Percentiles rank a stretch among this genome's conserved stretches.
phyloP scores from a whole-genome alignment of 331 rosid genomes.

The Malus hybrid region DNA sequence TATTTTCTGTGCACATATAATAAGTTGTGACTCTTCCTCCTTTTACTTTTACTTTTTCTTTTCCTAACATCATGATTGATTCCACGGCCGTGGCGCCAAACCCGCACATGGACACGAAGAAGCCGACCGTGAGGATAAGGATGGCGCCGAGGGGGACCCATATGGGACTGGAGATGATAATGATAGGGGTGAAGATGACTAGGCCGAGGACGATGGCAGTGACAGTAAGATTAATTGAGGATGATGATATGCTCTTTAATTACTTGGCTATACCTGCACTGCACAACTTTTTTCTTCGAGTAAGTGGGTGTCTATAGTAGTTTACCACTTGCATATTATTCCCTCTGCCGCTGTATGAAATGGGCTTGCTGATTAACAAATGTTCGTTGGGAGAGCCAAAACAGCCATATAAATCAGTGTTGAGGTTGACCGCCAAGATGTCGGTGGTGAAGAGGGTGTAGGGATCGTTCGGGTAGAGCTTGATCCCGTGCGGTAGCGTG shows the following conservation, averaged over 20 bases:
- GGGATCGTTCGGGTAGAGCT: slow-evolving; percentile 69
- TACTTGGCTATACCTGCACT: too few species aligned
- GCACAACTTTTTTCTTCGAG: too few species aligned
- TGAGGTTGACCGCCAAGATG: slow-evolving; percentile 72
- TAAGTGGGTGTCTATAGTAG: too few species aligned
- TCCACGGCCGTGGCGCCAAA: slow-evolving; percentile 30
- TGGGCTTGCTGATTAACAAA: too few species aligned
- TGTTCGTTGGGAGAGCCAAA: too few species aligned
- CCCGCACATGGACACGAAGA: slow-evolving; percentile 39
- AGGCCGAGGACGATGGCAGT: slow-evolving; percentile 28
- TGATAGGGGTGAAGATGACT: slow-evolving; percentile 47
- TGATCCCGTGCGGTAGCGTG: slow-evolving; percentile 87
- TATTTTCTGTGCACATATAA: too few species aligned
- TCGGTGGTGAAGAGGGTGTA: slow-evolving; percentile 81
- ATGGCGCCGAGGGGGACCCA: slow-evolving; percentile 56
- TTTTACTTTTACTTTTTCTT: too few species aligned
- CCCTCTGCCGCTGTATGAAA: too few species aligned
- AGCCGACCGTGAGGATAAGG: slow-evolving; percentile 29
- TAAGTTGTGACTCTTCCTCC: too few species aligned
- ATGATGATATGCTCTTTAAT: too few species aligned
- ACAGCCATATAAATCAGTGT: slow-evolving; percentile 76
- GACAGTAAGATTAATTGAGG: slow-evolving; percentile 14
- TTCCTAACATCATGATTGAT: too few species aligned
- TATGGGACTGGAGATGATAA: slow-evolving; percentile 55
- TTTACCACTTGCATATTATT: too few species aligned